phyloP scores from a whole-genome alignment of 768 basidiomycete species.

The Peribolospora baueri region DNA sequence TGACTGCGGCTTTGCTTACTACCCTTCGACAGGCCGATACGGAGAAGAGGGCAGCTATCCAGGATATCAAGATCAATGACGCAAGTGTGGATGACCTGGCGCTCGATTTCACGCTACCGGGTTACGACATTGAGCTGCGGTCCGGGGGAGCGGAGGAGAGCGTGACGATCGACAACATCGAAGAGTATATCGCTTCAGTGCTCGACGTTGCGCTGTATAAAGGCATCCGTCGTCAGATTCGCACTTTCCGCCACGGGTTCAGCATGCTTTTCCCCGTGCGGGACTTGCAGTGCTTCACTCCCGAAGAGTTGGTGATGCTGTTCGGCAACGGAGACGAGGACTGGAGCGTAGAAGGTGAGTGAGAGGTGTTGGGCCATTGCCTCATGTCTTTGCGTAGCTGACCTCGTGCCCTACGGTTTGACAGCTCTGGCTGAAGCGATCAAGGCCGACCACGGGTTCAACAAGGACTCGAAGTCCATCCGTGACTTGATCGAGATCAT shows the following conservation, averaged over 20 bases:
- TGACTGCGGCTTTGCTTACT: constrained; percentile 2
- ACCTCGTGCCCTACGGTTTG: neutral
- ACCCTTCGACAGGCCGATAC: constrained; percentile 7
- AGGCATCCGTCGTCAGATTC: constrained; percentile 51
- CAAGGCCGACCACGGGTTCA: constrained; percentile 97
- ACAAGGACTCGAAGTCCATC: constrained; percentile 76
- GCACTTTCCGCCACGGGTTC: constrained; percentile 82
- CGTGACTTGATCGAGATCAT: constrained; percentile 67
- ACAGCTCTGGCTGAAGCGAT: constrained; percentile 64
- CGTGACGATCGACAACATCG: constrained; percentile 68
- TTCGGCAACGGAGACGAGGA: constrained; percentile 97
- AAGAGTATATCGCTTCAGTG: constrained; percentile 69
- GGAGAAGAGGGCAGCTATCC: constrained; percentile 13
- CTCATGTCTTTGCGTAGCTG: constrained; percentile 5
- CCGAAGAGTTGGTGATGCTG: constrained; percentile 82
- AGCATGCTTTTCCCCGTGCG: constrained; percentile 71
- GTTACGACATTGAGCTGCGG: constrained; percentile 71
- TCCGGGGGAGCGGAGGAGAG: constrained; percentile 50
- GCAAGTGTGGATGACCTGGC: constrained; percentile 62
- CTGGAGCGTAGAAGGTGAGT: constrained; percentile 74
- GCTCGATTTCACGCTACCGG: constrained; percentile 89
- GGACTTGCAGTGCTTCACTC: constrained; percentile 74
- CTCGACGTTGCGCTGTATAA: constrained; percentile 67
- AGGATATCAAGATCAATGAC: constrained; percentile 33
- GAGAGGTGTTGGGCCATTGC: neutral